Evolutionary conservation across 371 early-diverging fungal genomes (phyloP).

Genomic region (Mortierella sp.): DNA sequence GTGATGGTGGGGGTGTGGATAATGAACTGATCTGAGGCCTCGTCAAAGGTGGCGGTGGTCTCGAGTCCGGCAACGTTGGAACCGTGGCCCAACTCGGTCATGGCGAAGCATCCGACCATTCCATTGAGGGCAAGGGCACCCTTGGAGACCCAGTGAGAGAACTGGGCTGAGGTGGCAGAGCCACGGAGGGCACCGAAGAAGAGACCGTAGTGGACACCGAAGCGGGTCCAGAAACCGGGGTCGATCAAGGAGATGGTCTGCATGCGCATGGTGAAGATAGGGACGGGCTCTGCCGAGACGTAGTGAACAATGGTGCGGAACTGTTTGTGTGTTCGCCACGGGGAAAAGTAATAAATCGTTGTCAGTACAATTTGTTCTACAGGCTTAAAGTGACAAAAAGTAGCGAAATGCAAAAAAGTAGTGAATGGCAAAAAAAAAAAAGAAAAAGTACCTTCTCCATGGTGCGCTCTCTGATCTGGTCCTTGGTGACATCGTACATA

Average conservation of each 20-base stretch:
- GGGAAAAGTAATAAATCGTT: background rate
- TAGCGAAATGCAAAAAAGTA: background rate
- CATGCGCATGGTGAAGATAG: constrained; percentile 85
- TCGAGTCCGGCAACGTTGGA: constrained; percentile 95
- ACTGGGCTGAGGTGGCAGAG: constrained; percentile 89
- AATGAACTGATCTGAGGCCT: constrained; percentile 86
- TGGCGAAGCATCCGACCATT: constrained; percentile 92
- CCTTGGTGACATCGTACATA: constrained; percentile 82
- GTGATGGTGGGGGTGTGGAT: constrained; percentile 94
- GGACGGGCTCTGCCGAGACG: constrained; percentile 82
- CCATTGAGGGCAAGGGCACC: constrained; percentile 88
- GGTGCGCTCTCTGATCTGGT: constrained; percentile 87
- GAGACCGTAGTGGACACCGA: constrained; percentile 94
- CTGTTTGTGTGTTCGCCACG: constrained; percentile 35
- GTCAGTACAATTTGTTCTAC: background rate
- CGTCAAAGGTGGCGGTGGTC: constrained; percentile 90
- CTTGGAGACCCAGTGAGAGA: constrained; percentile 90
- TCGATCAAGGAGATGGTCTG: constrained; percentile 86
- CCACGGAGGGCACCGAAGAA: constrained; percentile 93
- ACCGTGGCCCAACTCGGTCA: constrained; percentile 94
- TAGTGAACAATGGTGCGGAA: constrained; percentile 82
- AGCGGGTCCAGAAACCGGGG: constrained; percentile 93
- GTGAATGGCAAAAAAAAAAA: no score
- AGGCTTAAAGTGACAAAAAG: constrained; percentile 6
- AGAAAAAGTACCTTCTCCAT: constrained; percentile 77